phyloP scores from a whole-genome alignment of 2,329 filamentous ascomycete genomes.

The Cryphonectria parasitica region DNA sequence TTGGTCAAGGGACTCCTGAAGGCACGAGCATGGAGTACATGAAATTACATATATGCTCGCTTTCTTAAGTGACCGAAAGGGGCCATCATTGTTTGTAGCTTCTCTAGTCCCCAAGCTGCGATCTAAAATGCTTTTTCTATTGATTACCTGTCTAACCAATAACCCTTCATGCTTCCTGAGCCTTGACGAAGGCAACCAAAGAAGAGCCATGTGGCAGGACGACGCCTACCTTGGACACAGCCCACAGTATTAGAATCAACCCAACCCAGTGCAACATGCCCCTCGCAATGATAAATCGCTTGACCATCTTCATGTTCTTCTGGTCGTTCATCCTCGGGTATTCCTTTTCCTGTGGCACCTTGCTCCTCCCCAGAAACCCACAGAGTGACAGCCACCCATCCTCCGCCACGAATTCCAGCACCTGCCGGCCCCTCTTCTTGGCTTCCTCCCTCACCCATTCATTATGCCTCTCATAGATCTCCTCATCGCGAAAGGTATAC shows the following conservation, averaged over 20 bases:
- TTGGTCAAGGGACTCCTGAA: no score
- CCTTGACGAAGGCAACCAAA: constrained; percentile 17
- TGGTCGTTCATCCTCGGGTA: constrained; percentile 27
- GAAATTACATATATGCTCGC: no score
- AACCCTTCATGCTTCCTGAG: not conserved
- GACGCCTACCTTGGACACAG: constrained; percentile 9
- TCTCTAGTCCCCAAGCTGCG: not conserved
- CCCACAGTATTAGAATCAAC: constrained; percentile 14
- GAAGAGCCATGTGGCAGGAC: constrained; percentile 11
- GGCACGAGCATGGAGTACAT: no score
- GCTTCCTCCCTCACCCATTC: constrained; percentile 25
- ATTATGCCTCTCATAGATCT: constrained; percentile 25
- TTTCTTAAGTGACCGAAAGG: not conserved
- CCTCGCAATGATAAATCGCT: constrained; percentile 19
- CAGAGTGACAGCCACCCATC: constrained; percentile 25
- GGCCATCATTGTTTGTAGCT: not conserved
- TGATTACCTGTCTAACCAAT: not conserved
- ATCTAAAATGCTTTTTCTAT: not conserved
- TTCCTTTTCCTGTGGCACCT: not conserved
- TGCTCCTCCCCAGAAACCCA: constrained; percentile 12
- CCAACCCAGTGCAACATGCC: constrained; percentile 23
- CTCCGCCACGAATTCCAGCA: constrained; percentile 23
- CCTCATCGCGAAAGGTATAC: constrained; percentile 18
- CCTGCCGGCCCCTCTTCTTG: constrained; percentile 19
- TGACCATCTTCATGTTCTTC: constrained; percentile 27